Conservation (phyloP, 192 early-diverging fungal genomes). For the Podila clonocystis region DNA sequence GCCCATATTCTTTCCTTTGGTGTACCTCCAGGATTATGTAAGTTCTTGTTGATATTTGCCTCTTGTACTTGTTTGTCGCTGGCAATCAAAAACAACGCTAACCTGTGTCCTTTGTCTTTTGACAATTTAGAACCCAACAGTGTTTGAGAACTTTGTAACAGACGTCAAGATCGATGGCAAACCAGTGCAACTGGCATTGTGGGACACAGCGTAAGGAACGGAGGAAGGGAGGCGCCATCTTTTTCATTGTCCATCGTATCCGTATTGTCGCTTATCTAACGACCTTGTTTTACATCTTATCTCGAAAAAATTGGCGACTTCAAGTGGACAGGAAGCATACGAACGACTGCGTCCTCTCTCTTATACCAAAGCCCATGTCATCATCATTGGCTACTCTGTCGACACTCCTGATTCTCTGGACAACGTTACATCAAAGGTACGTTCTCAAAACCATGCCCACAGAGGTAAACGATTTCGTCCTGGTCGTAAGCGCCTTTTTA, state of each 20-base stretch:
- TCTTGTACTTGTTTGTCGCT: not conserved
- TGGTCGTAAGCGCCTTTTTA: not conserved
- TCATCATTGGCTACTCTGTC: constrained; percentile 93
- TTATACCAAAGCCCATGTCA: constrained; percentile 93
- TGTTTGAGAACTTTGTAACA: constrained; percentile 94
- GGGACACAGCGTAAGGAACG: constrained; percentile 95
- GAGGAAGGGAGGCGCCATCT: not conserved
- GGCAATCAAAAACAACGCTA: too few species aligned
- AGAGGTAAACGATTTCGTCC: not conserved
- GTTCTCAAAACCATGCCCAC: not conserved
- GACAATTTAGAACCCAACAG: constrained; percentile 83
- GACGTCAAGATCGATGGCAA: constrained; percentile 90
- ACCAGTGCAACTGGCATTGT: constrained; percentile 88
- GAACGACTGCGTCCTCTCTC: constrained; percentile 91
- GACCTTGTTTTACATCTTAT: not conserved
- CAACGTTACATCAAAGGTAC: constrained; percentile 78
- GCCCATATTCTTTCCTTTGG: not conserved
- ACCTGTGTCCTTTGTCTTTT: not conserved
- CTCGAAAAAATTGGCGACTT: not conserved
- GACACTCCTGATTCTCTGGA: constrained; percentile 85
- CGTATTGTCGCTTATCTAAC: not conserved
- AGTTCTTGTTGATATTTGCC: constrained; percentile 2
- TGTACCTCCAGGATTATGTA: constrained; percentile 42
- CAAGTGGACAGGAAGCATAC: constrained; percentile 69
- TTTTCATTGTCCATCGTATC: not conserved